Evolutionary conservation across 805 yeast species (phyloP).

Genomic region (Blastobotrys attinorum): DNA sequence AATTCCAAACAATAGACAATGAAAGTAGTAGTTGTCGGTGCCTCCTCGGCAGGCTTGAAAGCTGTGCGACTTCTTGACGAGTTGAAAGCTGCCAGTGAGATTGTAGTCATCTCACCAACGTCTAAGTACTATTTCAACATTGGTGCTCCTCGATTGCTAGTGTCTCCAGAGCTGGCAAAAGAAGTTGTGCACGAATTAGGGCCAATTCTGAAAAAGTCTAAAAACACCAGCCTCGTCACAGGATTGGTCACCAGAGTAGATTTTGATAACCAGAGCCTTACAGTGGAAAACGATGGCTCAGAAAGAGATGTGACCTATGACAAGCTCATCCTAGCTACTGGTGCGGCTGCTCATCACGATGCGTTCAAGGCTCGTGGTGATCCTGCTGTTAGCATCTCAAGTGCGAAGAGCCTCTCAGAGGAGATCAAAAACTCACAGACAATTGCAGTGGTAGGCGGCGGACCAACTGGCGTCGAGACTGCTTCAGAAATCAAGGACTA

Average conservation of each 20-base stretch:
- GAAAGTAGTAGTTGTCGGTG: slow-evolving; percentile 5
- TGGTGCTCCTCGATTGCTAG: neutral
- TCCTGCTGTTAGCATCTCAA: slow-evolving; percentile 7
- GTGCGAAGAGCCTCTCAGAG: slow-evolving; percentile 6
- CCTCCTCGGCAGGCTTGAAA: slow-evolving; percentile 4
- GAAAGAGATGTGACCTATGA: slow-evolving; percentile 14
- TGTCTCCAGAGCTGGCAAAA: neutral
- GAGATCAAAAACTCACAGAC: slow-evolving; percentile 31
- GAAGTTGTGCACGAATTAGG: neutral
- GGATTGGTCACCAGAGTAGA: slow-evolving; percentile 12
- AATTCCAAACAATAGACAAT: neutral
- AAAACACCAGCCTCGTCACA: slow-evolving; percentile 8
- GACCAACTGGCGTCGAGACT: slow-evolving; percentile 45
- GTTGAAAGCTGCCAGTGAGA: neutral
- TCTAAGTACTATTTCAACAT: neutral
- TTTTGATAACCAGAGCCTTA: slow-evolving; percentile 9
- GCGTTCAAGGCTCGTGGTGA: slow-evolving; percentile 12
- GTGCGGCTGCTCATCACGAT: slow-evolving; percentile 9
- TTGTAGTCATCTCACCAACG: neutral
- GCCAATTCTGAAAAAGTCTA: neutral
- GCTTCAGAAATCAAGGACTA: slow-evolving; percentile 40
- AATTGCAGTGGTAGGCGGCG: slow-evolving; percentile 45
- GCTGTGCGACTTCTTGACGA: slow-evolving; percentile 1
- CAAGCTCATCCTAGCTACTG: slow-evolving; percentile 16
- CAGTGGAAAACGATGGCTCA: slow-evolving; percentile 1